Evolutionary conservation across 192 early-diverging fungal genomes (phyloP).

Genomic region (Backusella parvicylindrica): DNA sequence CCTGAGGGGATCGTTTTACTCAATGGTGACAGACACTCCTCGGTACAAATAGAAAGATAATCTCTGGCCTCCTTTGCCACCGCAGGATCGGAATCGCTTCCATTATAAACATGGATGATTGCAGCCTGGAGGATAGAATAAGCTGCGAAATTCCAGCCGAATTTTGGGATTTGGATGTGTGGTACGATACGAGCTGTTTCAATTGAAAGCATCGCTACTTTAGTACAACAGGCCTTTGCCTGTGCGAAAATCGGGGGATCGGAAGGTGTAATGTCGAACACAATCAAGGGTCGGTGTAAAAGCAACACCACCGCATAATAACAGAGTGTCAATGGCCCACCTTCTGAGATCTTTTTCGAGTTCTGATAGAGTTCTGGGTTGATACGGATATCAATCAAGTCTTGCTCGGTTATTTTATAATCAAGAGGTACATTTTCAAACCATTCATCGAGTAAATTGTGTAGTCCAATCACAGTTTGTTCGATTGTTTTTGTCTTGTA

Average conservation of each 20-base stretch:
- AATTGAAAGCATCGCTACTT: constrained; percentile 9
- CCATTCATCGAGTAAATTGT: constrained; percentile 25
- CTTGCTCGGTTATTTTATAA: constrained; percentile 10
- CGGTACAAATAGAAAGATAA: constrained; percentile 15
- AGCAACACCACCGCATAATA: constrained; percentile 30
- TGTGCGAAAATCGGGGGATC: not conserved
- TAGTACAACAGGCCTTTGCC: not conserved
- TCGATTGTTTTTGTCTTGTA: constrained; percentile 8
- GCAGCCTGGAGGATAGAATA: constrained; percentile 27
- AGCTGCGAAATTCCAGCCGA: constrained; percentile 24
- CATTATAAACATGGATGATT: constrained; percentile 27
- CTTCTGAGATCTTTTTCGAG: not conserved
- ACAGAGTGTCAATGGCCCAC: constrained; percentile 23
- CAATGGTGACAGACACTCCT: constrained; percentile 20
- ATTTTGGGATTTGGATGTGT: not conserved
- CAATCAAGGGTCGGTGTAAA: constrained; percentile 31
- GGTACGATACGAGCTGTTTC: constrained; percentile 17
- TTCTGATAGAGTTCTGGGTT: not conserved
- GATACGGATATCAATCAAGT: not conserved
- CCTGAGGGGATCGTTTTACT: constrained; percentile 9
- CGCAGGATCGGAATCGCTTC: not conserved
- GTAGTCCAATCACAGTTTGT: constrained; percentile 15
- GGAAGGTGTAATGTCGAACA: not conserved
- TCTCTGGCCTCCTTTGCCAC: constrained; percentile 8
- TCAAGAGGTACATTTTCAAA: constrained; percentile 12